Evolutionary conservation across 2,329 filamentous ascomycete genomes (phyloP).

Genomic region (Exophiala bonariae): DNA sequence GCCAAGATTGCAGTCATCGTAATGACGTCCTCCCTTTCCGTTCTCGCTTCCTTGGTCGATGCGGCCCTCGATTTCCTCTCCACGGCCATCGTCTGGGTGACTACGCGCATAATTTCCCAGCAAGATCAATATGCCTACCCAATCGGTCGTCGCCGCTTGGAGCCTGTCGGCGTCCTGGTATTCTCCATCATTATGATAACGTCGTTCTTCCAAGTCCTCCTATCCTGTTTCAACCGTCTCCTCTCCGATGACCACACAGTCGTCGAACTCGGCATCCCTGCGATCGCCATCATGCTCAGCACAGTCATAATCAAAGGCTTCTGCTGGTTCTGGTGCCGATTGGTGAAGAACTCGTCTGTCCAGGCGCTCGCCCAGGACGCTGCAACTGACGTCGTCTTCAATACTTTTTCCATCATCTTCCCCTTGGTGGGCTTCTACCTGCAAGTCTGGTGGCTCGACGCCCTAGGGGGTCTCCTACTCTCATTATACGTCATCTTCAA

Average conservation of each 20-base stretch:
- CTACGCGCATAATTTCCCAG: constrained; percentile 70
- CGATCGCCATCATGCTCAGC: constrained; percentile 75
- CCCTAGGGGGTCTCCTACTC: constrained; percentile 75
- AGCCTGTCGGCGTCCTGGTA: constrained; percentile 77
- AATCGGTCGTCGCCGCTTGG: constrained; percentile 72
- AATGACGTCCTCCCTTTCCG: constrained; percentile 74
- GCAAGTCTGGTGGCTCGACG: constrained; percentile 81
- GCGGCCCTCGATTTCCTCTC: constrained; percentile 78
- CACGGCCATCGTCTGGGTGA: constrained; percentile 78
- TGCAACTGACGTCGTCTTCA: constrained; percentile 83
- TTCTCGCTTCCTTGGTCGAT: constrained; percentile 76
- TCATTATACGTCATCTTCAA: constrained; percentile 77
- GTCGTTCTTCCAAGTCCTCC: constrained; percentile 74
- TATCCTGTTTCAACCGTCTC: constrained; percentile 69
- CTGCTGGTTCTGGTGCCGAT: constrained; percentile 84
- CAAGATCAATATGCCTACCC: constrained; percentile 76
- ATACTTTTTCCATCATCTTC: constrained; percentile 84
- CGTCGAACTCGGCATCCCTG: constrained; percentile 70
- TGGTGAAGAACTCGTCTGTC: constrained; percentile 83
- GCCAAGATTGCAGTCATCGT: constrained; percentile 77
- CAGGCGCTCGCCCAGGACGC: constrained; percentile 73
- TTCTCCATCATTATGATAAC: constrained; percentile 87
- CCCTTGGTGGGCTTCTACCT: constrained; percentile 76
- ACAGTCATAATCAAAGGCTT: constrained; percentile 80
- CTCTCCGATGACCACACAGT: constrained; percentile 62